These are phyloP conservation scores for Phialophora expanda DNA, from an alignment of 2,329 filamentous ascomycete genomes.

Conservation along the genomic window DNA sequence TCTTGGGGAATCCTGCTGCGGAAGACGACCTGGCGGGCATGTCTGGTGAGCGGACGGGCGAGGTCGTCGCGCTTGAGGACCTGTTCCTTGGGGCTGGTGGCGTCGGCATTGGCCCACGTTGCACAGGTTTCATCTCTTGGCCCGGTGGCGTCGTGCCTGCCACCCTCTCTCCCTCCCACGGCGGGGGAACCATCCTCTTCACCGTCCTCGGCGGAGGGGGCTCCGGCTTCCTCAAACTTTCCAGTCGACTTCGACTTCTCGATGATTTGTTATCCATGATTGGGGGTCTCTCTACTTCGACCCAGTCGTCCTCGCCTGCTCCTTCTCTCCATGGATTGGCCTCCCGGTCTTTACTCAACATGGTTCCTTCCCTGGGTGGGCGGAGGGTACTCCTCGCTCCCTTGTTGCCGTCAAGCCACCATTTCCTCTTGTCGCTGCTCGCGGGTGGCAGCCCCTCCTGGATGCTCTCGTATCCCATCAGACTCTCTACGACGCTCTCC, in stretches of 20 bases:
- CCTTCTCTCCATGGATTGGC: conserved; percentile 76
- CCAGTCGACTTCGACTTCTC: conserved; percentile 35
- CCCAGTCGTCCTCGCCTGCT: conserved; percentile 78
- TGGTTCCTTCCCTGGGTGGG: conserved; percentile 66
- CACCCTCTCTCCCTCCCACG: conserved; percentile 33
- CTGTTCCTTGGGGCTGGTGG: conserved; percentile 23
- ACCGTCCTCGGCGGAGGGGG: conserved; percentile 34
- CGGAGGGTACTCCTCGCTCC: conserved; percentile 75
- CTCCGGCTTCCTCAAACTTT: conserved; percentile 39
- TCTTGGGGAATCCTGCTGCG: conserved; percentile 44
- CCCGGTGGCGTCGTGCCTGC: conserved; percentile 9
- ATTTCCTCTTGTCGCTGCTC: conserved; percentile 66
- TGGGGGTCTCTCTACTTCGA: conserved; percentile 48
- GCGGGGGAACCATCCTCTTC: conserved; percentile 30
- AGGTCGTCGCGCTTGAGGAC: conserved; percentile 23
- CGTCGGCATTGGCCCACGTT: conserved; percentile 16
- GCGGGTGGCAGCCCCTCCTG: conserved; percentile 74
- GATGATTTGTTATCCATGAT: conserved; percentile 30
- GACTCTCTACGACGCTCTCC: conserved; percentile 67
- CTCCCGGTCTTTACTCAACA: conserved; percentile 73
- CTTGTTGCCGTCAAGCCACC: conserved; percentile 68
- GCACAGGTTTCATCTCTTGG: conserved; percentile 13
- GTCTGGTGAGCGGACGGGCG: conserved; percentile 33
- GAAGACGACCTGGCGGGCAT: conserved; percentile 48
- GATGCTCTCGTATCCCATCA: conserved; percentile 80